Evolutionary conservation across 306 rosid species (phyloP).

Genomic region (Prunus campanulata): DNA sequence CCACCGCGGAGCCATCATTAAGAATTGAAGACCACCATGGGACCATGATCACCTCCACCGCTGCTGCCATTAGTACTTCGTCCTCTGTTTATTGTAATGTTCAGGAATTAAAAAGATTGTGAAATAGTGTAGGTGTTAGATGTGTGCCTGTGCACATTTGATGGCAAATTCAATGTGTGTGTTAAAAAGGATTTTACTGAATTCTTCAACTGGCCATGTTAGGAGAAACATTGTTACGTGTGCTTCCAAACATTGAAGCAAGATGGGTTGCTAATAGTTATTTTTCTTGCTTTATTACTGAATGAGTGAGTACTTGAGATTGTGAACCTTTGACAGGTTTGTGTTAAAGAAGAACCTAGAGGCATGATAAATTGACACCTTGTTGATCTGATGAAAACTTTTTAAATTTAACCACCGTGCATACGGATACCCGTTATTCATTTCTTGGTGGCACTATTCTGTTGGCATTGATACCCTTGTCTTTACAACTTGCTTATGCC

Average conservation of each 20-base stretch:
- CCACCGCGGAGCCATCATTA: not conserved
- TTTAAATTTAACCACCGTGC: not conserved
- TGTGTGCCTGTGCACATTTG: not conserved
- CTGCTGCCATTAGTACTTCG: not conserved
- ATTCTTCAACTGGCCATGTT: not conserved
- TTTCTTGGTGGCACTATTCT: not conserved
- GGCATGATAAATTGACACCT: not conserved
- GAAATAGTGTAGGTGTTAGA: not conserved
- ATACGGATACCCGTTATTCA: not conserved
- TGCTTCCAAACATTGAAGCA: not conserved
- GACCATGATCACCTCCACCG: not conserved
- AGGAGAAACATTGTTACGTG: not conserved
- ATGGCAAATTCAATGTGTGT: not conserved
- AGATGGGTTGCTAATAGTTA: not conserved
- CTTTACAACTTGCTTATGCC: not conserved
- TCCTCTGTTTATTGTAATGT: not conserved
- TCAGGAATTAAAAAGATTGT: not conserved
- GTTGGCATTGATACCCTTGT: not conserved
- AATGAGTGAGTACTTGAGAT: not conserved
- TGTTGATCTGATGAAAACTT: not conserved
- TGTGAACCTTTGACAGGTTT: not conserved
- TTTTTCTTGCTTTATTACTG: not conserved
- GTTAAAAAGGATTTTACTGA: not conserved
- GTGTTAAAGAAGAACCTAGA: not conserved
- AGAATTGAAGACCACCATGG: no score